Conservation (phyloP, 192 early-diverging fungal species). For the Allomyces macrogynus region DNA sequence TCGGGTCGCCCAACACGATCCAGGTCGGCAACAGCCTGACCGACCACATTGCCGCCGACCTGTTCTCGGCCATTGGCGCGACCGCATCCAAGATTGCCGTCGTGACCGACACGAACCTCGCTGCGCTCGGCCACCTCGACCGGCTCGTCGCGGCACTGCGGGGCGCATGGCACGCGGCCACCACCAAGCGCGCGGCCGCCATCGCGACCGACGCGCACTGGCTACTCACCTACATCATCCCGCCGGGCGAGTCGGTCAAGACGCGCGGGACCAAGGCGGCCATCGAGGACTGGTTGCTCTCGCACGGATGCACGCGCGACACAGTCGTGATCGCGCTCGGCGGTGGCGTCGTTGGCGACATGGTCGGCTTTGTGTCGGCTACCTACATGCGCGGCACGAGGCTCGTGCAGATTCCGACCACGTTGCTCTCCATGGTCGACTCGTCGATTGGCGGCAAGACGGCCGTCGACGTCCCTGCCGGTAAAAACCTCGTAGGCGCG, state of each 20-base stretch:
- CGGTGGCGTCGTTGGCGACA: constrained; percentile 92
- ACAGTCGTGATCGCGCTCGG: constrained; percentile 82
- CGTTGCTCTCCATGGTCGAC: constrained; percentile 91
- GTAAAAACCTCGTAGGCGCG: constrained; percentile 87
- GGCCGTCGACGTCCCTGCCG: constrained; percentile 83
- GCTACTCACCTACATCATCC: constrained; percentile 53
- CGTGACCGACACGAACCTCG: constrained; percentile 71
- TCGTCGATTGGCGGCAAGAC: constrained; percentile 95
- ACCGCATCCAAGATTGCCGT: constrained; percentile 67
- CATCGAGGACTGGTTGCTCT: constrained; percentile 84
- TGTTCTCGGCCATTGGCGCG: constrained; percentile 15
- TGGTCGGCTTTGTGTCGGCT: constrained; percentile 89
- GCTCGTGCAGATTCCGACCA: constrained; percentile 89
- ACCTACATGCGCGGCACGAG: constrained; percentile 97
- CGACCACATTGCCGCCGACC: constrained; percentile 43
- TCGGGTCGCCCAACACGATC: constrained; percentile 5
- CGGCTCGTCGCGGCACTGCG: constrained; percentile 31
- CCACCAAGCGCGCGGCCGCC: constrained; percentile 1
- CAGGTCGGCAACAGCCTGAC: constrained; percentile 53
- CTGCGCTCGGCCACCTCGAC: constrained; percentile 42
- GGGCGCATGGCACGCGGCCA: constrained; percentile 9
- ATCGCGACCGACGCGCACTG: constrained; percentile 9
- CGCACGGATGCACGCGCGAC: constrained; percentile 70
- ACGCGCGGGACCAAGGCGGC: constrained; percentile 63
- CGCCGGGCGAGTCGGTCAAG: constrained; percentile 78